These are phyloP conservation scores for Begonia loranthoides DNA, from an alignment of 306 rosid genomes.

Conservation along the genomic window DNA sequence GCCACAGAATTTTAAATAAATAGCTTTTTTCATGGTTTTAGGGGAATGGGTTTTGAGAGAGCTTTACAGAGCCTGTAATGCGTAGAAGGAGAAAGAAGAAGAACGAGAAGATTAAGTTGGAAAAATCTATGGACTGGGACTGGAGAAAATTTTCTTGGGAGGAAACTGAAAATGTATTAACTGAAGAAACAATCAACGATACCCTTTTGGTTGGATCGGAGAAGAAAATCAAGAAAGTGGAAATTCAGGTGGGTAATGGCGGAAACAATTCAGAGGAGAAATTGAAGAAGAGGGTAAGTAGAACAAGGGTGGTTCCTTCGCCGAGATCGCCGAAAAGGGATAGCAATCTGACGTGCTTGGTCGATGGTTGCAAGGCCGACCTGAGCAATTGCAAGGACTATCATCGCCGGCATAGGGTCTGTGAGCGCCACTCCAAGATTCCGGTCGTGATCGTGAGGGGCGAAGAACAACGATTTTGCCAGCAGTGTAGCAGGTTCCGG, in stretches of 20 bases:
- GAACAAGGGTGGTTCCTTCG: not conserved
- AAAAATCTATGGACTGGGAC: constrained; percentile 62
- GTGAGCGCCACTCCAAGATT: constrained; percentile 35
- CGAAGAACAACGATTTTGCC: constrained; percentile 36
- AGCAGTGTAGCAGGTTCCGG: constrained; percentile 42
- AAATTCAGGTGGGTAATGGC: not conserved
- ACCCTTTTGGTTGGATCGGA: constrained; percentile 1
- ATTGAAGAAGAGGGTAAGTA: no score
- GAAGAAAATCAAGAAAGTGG: constrained; percentile 13
- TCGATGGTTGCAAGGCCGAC: constrained; percentile 27
- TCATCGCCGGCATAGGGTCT: constrained; percentile 37
- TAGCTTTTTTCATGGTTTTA: not conserved
- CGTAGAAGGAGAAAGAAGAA: constrained; percentile 11
- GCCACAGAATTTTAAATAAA: not conserved
- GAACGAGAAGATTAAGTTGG: constrained; percentile 6
- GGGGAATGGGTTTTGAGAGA: constrained; percentile 1
- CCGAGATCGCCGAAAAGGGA: constrained; percentile 4
- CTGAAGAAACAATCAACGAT: constrained; percentile 14
- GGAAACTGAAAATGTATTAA: constrained; percentile 28
- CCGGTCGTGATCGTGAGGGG: constrained; percentile 23
- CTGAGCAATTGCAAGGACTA: constrained; percentile 31
- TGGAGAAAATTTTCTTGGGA: constrained; percentile 62
- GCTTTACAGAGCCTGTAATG: not conserved
- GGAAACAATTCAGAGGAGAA: no score
- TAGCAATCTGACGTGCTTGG: constrained; percentile 18